Conservation (phyloP, 129 eudicot genomes). For the Logfia minima region DNA sequence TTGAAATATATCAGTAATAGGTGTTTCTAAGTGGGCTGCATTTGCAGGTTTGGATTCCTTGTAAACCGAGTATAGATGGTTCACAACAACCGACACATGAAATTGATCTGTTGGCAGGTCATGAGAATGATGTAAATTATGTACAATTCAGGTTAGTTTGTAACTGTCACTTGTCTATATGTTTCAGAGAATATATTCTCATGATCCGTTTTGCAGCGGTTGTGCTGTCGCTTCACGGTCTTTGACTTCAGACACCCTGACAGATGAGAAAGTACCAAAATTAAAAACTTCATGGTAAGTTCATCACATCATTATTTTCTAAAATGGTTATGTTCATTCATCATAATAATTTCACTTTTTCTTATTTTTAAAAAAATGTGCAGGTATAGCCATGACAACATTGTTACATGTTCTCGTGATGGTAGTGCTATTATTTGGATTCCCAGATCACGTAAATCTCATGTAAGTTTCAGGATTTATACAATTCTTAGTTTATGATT, state of each 20-base stretch:
- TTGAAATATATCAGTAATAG: background rate
- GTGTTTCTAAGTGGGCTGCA: conserved; percentile 12
- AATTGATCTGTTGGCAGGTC: conserved; percentile 89
- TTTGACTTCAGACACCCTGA: conserved; percentile 41
- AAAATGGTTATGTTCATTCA: background rate
- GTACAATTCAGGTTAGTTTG: conserved; percentile 83
- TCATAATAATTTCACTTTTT: background rate
- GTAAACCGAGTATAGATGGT: conserved; percentile 59
- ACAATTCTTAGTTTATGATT: conserved; percentile 1
- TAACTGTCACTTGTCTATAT: background rate
- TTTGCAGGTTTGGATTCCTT: conserved; percentile 91
- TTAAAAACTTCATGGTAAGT: conserved; percentile 78
- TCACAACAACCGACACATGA: conserved; percentile 78
- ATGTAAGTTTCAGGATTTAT: conserved; percentile 50
- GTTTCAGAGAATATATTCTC: conserved; percentile 3
- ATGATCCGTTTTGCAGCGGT: conserved; percentile 58
- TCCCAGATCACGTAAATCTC: conserved; percentile 78
- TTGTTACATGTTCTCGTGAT: conserved; percentile 99
- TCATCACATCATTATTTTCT: background rate
- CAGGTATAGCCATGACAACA: conserved; percentile 89
- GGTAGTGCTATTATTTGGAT: conserved; percentile 99
- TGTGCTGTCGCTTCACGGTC: conserved; percentile 84
- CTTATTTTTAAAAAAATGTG: background rate
- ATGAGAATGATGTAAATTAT: conserved; percentile 96
- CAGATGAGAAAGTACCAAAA: conserved; percentile 71